Evolutionary conservation across 495 filamentous ascomycete genomes (phyloP), one percentile per base, ranked within the genome.

Genomic region (Xylaria palmicola): DNA sequence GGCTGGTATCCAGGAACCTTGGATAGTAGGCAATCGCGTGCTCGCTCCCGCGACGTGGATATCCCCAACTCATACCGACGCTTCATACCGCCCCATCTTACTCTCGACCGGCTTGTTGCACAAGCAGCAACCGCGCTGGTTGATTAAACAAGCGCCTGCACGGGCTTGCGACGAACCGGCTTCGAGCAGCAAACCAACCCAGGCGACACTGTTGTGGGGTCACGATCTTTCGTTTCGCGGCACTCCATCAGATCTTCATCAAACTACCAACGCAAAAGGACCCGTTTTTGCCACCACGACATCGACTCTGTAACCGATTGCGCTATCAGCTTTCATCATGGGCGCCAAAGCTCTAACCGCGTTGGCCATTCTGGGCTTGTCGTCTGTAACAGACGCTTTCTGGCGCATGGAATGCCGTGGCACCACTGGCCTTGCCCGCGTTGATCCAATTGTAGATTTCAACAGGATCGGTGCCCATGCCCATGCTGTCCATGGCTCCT

Each of bases 331-430:
- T 13, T 29, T 34, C 57, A 73, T 39, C 9, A 79, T 79, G 75
- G 70, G 63, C 34, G 24, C 65, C 22, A 64, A 65, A 37, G 30
- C 44, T 32, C 54, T 75, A 19, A 63, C 67, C 34, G 63, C 71
- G 32, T 49, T 72, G 17, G 54, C 62, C 56, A 56, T 74, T 26
- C 68, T 79, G 1, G 62, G 73, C 52, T 64, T 71, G 32, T 72
- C 79, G 6, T 44, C 64, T 62, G 69, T 66, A n/a, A 54, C 59
- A 3, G 65, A 82, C 63, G 92, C 90, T 36, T 96, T 96, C 74
- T 97, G 91, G 91, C 91, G 92, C 74, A 85, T 96, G 79, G 87
- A 87, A 53, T 97, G 92, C 70, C 85, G 80, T 60, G 86, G 84
- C 61, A 80, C 79, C 43, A 79, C 83, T 62, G 90, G 85, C 65